phyloP scores from a whole-genome alignment of 1,284 basidiomycete genomes.

The Pseudozyma thailandica region DNA sequence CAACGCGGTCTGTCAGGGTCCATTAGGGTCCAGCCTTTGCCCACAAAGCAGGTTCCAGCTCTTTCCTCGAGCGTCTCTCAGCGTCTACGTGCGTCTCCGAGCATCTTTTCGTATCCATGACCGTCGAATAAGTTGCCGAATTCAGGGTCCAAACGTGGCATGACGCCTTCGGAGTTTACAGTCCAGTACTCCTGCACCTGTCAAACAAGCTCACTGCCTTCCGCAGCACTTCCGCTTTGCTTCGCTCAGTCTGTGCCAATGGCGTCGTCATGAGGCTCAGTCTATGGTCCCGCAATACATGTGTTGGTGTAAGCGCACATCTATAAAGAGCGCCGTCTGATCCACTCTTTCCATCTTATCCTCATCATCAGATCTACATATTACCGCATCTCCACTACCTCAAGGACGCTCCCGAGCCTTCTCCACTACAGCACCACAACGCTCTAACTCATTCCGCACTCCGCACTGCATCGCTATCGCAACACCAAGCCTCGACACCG shows the following conservation, averaged over 20 bases:
- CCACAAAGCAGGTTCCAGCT: slow-evolving; percentile 11
- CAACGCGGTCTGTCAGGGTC: slow-evolving; percentile 1
- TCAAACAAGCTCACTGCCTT: slow-evolving; percentile 17
- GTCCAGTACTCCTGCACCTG: slow-evolving; percentile 16
- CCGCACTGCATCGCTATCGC: slow-evolving; percentile 2
- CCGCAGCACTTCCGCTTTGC: background rate
- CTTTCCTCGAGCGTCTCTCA: slow-evolving; percentile 22
- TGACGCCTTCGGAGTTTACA: slow-evolving; percentile 36
- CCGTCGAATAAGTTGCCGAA: slow-evolving; percentile 8
- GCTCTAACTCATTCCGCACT: background rate
- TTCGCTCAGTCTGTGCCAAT: background rate
- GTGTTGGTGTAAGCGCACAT: background rate
- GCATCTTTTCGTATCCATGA: slow-evolving; percentile 7
- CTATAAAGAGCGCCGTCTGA: slow-evolving; percentile 16
- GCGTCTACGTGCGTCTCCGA: slow-evolving; percentile 16
- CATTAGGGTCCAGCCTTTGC: slow-evolving; percentile 12
- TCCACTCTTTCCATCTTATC: background rate
- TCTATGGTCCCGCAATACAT: slow-evolving; percentile 3
- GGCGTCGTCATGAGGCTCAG: slow-evolving; percentile 17
- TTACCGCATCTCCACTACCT: slow-evolving; percentile 7
- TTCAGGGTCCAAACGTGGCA: slow-evolving; percentile 31
- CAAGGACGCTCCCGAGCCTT: slow-evolving; percentile 11
- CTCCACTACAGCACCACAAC: background rate
- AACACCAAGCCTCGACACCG: background rate
- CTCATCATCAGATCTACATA: slow-evolving; percentile 10